A percentile compares a stretch with the other conserved stretches of the same genome.
These are phyloP conservation scores for Yamadazyma kanchanaburiensis DNA, from an alignment of 1,139 yeast genomes.

Conservation along the genomic window DNA sequence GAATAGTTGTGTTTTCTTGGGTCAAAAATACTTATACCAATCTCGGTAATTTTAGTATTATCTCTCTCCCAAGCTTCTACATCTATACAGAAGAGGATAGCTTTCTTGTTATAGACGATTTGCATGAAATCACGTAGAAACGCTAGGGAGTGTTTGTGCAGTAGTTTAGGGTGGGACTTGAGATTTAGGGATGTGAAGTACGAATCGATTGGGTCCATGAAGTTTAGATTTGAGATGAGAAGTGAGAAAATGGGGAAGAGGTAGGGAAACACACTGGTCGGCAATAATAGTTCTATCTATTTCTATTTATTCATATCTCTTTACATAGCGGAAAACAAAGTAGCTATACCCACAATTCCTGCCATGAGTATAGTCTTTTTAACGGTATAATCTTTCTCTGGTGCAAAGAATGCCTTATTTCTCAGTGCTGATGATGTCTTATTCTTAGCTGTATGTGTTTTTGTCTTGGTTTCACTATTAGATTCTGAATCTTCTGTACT, in stretches of 20 bases:
- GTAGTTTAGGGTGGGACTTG: no score
- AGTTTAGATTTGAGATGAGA: no score
- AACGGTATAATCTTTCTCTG: conserved; percentile 12
- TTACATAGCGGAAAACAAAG: conserved; percentile 10
- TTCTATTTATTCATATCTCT: neutral
- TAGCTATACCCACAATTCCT: conserved; percentile 11
- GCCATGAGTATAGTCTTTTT: conserved; percentile 11
- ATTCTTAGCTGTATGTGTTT: conserved; percentile 9
- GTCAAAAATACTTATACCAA: conserved; percentile 67
- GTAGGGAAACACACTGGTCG: no score
- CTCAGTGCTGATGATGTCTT: conserved; percentile 17
- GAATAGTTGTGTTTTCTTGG: conserved; percentile 45
- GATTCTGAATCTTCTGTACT: conserved; percentile 10
- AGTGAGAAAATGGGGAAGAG: no score
- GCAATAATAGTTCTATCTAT: no score
- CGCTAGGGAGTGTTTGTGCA: no score
- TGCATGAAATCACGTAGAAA: no score
- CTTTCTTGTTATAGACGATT: conserved; percentile 28
- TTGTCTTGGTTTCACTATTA: conserved; percentile 7
- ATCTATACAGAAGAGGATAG: conserved; percentile 54
- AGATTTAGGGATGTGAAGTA: no score
- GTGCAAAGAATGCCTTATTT: conserved; percentile 6
- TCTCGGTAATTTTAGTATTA: conserved; percentile 51
- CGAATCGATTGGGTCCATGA: no score
- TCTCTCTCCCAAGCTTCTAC: conserved; percentile 63